Conservation (phyloP, 202 grass and related monocot species). For the Alloteropsis angusta region DNA sequence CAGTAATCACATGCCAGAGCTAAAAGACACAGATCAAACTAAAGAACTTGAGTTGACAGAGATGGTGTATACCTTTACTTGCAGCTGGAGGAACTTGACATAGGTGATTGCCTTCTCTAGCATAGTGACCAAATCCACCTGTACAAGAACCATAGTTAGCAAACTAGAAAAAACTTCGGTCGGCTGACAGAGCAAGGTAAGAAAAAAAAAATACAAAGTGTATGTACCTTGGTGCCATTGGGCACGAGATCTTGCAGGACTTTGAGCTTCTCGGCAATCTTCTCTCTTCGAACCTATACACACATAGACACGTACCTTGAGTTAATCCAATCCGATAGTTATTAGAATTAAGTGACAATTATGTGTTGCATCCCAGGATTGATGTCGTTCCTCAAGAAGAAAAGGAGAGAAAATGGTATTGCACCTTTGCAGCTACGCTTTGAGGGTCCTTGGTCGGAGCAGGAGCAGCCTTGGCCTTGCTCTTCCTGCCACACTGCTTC, state of each 20-base stretch:
- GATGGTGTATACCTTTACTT: constrained; percentile 62
- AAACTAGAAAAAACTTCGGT: background rate
- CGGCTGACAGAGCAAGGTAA: background rate
- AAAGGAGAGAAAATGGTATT: background rate
- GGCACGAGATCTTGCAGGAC: constrained; percentile 88
- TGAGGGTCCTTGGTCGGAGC: constrained; percentile 57
- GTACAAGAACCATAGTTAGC: background rate
- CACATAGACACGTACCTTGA: background rate
- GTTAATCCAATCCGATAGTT: background rate
- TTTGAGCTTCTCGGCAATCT: constrained; percentile 81
- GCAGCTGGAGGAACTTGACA: constrained; percentile 91
- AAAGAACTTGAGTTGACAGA: background rate
- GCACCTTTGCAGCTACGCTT: constrained; percentile 74
- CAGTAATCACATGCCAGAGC: background rate
- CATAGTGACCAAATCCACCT: constrained; percentile 99
- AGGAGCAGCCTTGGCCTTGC: constrained; percentile 51
- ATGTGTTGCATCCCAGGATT: background rate
- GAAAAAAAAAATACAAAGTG: background rate
- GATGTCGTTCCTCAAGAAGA: background rate
- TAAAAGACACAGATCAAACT: background rate
- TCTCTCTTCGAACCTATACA: constrained; percentile 66
- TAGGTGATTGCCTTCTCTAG: constrained; percentile 93
- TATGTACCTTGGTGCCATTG: constrained; percentile 77
- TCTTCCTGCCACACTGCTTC: constrained; percentile 78
- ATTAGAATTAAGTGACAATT: background rate